These are phyloP conservation scores for Ceratocystis cubensis DNA, from an alignment of 2,329 filamentous ascomycete species.

Conservation along the genomic window DNA sequence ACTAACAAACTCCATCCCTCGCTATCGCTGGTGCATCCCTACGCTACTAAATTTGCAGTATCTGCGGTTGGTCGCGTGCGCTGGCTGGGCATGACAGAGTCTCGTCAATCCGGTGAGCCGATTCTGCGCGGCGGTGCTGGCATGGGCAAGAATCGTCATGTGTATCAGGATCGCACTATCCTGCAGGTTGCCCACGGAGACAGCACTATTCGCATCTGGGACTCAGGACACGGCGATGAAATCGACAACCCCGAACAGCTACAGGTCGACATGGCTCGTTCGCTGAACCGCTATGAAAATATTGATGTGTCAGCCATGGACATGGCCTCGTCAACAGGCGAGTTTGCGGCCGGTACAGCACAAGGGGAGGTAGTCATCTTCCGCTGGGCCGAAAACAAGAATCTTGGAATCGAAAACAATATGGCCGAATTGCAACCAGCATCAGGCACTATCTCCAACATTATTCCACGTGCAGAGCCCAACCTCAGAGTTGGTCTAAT, in stretches of 20 bases:
- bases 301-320: conserved; percentile 69
- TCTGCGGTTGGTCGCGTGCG: conserved; percentile 61
- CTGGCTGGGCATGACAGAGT: conserved; percentile 88
- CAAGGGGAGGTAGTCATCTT: conserved; percentile 81
- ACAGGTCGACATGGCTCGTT: conserved; percentile 76
- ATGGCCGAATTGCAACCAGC: conserved; percentile 35
- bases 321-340: conserved; percentile 66
- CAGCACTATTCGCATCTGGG: conserved; percentile 84
- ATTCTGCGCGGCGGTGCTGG: conserved; percentile 70
- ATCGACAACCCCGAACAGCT: conserved; percentile 74
- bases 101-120: conserved; percentile 61
- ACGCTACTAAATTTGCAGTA: conserved; percentile 61
- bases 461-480: conserved; percentile 58
- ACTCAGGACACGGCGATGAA: conserved; percentile 80
- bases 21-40: conserved; percentile 79
- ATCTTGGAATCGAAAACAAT: conserved; percentile 53
- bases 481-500: conserved; percentile 66
- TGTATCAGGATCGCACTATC: conserved; percentile 73
- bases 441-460: conserved; percentile 60
- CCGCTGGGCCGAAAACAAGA: conserved; percentile 71
- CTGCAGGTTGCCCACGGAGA: conserved; percentile 82
- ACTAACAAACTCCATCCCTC: conserved; percentile 88
- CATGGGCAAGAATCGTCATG: conserved; percentile 53
- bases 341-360: conserved; percentile 69
- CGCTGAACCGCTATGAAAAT: conserved; percentile 64